These are phyloP conservation scores for Xylariales sp. DNA, from an alignment of 2,329 filamentous ascomycete genomes.

Conservation along the genomic window DNA sequence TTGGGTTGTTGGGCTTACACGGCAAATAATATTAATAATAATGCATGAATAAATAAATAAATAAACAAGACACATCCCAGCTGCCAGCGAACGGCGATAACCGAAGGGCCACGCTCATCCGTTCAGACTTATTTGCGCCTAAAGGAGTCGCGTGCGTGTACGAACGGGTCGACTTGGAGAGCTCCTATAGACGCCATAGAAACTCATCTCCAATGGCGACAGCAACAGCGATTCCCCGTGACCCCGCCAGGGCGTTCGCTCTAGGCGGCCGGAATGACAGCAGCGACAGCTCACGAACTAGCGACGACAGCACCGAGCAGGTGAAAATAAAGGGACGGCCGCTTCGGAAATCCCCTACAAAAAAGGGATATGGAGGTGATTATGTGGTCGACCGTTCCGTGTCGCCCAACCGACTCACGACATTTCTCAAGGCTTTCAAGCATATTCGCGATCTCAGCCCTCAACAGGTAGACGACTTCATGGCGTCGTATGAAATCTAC, in stretches of 20 bases:
- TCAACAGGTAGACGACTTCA: conserved; percentile 65
- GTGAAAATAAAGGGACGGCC: conserved; percentile 39
- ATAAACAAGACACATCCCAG: neutral
- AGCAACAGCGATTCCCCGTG: conserved; percentile 16
- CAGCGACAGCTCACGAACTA: conserved; percentile 51
- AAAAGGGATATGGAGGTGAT: conserved; percentile 32
- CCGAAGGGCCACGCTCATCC: neutral
- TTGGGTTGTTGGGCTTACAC: too few relatives aligned
- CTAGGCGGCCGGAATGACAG: conserved; percentile 44
- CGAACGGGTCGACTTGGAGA: conserved; percentile 4
- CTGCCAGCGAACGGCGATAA: neutral
- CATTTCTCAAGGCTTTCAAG: conserved; percentile 62
- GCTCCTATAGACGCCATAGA: conserved; percentile 11
- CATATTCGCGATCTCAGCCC: conserved; percentile 61
- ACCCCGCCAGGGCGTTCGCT: conserved; percentile 30
- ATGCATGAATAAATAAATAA: neutral
- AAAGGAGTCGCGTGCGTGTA: conserved; percentile 11
- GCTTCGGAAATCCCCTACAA: conserved; percentile 19
- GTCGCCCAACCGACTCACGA: conserved; percentile 61
- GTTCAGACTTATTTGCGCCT: neutral
- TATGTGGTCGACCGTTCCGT: conserved; percentile 56
- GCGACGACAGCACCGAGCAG: conserved; percentile 51
- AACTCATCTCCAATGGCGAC: conserved; percentile 32
- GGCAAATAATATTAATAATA: neutral
- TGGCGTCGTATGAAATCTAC: conserved; percentile 68